phyloP scores from a whole-genome alignment of 2,329 filamentous ascomycete species.

The Sphaceloma murrayae region DNA sequence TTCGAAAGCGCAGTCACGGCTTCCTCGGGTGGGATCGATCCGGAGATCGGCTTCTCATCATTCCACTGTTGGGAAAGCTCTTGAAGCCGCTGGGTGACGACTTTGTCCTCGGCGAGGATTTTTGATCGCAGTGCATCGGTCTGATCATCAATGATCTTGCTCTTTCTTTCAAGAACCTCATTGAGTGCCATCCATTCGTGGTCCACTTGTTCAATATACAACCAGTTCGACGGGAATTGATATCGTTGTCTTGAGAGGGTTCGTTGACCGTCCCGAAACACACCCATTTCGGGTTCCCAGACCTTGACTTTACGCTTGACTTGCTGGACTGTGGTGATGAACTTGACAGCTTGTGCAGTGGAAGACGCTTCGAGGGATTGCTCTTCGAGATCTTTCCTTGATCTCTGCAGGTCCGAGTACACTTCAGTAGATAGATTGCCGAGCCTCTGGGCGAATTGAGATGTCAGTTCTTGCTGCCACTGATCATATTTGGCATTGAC shows the following conservation, averaged over 20 bases:
- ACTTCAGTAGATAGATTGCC: slow-evolving; percentile 87
- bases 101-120: slow-evolving; percentile 85
- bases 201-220: slow-evolving; percentile 91
- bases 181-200: slow-evolving; percentile 91
- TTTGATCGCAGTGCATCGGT: slow-evolving; percentile 91
- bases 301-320: slow-evolving; percentile 88
- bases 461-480: slow-evolving; percentile 95
- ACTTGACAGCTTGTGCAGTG: slow-evolving; percentile 92
- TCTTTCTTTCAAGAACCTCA: slow-evolving; percentile 83
- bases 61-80: slow-evolving; percentile 85
- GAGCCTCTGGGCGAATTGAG: slow-evolving; percentile 84
- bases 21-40: slow-evolving; percentile 80
- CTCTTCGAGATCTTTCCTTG: slow-evolving; percentile 78
- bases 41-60: slow-evolving; percentile 92
- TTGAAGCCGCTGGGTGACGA: slow-evolving; percentile 77
- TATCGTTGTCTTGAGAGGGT: slow-evolving; percentile 86
- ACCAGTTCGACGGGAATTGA: slow-evolving; percentile 87
- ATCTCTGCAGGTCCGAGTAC: slow-evolving; percentile 82
- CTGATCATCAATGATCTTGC: slow-evolving; percentile 92
- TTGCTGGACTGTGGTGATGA: slow-evolving; percentile 95
- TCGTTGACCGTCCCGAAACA: slow-evolving; percentile 91
- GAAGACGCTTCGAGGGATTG: slow-evolving; percentile 90
- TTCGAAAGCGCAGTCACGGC: slow-evolving; percentile 71
- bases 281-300: slow-evolving; percentile 93
- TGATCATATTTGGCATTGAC: slow-evolving; percentile 99